A percentile compares a stretch with the other conserved stretches of the same genome.
These are phyloP conservation scores for Canna indica DNA, from an alignment of 176 grass and related monocot genomes.

Conservation along the genomic window DNA sequence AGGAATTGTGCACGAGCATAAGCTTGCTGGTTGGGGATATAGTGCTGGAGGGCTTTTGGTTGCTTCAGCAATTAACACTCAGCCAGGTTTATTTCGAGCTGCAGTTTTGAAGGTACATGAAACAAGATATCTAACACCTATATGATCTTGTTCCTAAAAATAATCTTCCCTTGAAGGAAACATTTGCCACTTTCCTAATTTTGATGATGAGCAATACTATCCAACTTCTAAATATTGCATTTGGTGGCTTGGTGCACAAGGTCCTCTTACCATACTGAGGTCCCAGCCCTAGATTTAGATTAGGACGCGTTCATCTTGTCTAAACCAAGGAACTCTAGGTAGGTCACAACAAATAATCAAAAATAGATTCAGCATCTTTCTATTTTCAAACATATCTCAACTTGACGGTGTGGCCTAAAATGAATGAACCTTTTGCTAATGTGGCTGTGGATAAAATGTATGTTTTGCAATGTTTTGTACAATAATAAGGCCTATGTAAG, in stretches of 20 bases:
- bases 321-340: no score
- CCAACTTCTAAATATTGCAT: not conserved
- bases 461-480: no score
- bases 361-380: no score
- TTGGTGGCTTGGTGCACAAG: not conserved
- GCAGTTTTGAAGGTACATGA: slow-evolving; percentile 75
- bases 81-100: slow-evolving; percentile 72
- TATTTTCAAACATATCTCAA: no score
- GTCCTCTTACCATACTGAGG: not conserved
- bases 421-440: no score
- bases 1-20: slow-evolving; percentile 71
- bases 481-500: no score
- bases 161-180: not conserved
- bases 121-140: not conserved
- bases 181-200: not conserved
- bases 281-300: no score
- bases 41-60: slow-evolving; percentile 87
- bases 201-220: not conserved
- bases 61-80: slow-evolving; percentile 76
- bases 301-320: no score
- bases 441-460: no score
- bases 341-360: no score
- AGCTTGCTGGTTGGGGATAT: slow-evolving; percentile 89
- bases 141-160: not conserved
- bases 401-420: no score